A percentile compares a stretch with the other conserved stretches of the same genome.
Conservation (phyloP, 2,329 filamentous ascomycete species). For the Aspergillus sp. region DNA sequence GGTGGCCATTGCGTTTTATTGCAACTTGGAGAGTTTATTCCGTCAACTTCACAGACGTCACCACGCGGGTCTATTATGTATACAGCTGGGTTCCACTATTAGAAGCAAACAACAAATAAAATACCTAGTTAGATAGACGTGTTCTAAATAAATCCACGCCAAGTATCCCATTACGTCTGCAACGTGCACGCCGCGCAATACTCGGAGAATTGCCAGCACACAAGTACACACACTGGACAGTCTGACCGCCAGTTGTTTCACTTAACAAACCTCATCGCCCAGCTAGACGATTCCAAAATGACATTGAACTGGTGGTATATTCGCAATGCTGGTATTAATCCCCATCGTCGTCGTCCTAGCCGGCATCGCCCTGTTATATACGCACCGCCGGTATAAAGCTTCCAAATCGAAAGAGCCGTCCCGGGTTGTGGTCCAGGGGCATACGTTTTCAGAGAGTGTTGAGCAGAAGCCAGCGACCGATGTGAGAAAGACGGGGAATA, state of each 20-base stretch:
- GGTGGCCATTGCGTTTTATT: too few species aligned
- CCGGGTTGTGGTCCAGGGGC: conserved; percentile 18
- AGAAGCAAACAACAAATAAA: too few species aligned
- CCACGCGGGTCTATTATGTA: too few species aligned
- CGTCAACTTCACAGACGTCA: too few species aligned
- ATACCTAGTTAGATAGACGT: too few species aligned
- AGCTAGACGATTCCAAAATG: neutral
- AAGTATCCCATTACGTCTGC: too few species aligned
- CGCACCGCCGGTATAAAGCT: conserved; percentile 14
- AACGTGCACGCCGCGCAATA: neutral
- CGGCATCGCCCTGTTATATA: conserved; percentile 16
- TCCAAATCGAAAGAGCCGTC: conserved; percentile 6
- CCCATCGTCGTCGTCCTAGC: conserved; percentile 19
- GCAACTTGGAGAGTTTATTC: too few species aligned
- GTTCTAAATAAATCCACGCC: neutral
- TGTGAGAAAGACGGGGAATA: neutral
- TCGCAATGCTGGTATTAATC: conserved; percentile 16
- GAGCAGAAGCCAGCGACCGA: conserved; percentile 3
- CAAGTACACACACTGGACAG: neutral
- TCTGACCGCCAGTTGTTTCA: neutral
- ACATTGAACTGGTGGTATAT: neutral
- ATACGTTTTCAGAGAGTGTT: conserved; percentile 20
- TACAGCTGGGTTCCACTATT: too few species aligned
- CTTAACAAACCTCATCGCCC: neutral
- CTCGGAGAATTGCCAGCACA: neutral